Conservation (phyloP, 106 monocot species). For the Allium fistulosum region DNA sequence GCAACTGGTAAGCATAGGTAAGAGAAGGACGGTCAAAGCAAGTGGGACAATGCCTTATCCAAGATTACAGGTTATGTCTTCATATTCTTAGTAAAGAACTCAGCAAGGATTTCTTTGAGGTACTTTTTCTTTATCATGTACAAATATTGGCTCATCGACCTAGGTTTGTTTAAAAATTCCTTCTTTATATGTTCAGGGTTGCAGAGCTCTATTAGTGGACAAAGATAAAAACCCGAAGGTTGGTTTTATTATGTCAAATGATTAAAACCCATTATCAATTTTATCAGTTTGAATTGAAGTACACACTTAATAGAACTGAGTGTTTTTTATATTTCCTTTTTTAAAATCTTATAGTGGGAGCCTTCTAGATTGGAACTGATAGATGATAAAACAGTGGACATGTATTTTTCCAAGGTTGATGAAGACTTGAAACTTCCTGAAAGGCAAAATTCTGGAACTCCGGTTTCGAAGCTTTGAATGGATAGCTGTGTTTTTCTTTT, state of each 20-base stretch:
- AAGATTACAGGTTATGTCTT: slow-evolving; percentile 63
- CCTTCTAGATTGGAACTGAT: slow-evolving; percentile 57
- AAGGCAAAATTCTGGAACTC: slow-evolving; percentile 2
- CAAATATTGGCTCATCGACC: not conserved
- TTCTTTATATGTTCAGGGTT: slow-evolving; percentile 39
- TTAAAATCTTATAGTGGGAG: slow-evolving; percentile 54
- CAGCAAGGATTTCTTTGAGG: slow-evolving; percentile 93
- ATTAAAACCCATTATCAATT: not conserved
- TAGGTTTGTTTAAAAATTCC: not conserved
- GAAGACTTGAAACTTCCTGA: slow-evolving; percentile 63
- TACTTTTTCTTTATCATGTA: slow-evolving; percentile 7
- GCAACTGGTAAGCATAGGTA: slow-evolving; percentile 28
- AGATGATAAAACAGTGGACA: slow-evolving; percentile 42
- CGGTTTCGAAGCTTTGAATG: slow-evolving; percentile 37
- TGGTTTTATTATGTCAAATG: slow-evolving; percentile 3
- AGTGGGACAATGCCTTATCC: slow-evolving; percentile 58
- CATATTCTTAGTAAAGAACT: slow-evolving; percentile 63
- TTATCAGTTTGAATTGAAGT: not conserved
- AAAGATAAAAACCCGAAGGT: slow-evolving; percentile 91
- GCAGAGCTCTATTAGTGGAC: slow-evolving; percentile 80
- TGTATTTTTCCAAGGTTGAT: slow-evolving; percentile 49
- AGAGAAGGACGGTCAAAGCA: slow-evolving; percentile 71
- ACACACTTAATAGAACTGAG: not conserved
- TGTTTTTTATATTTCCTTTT: not conserved
- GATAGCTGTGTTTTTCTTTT: not conserved